Base-by-base conservation (phyloP, 179 eudicot genomes). In the Monotropa hypopitys region DNA sequence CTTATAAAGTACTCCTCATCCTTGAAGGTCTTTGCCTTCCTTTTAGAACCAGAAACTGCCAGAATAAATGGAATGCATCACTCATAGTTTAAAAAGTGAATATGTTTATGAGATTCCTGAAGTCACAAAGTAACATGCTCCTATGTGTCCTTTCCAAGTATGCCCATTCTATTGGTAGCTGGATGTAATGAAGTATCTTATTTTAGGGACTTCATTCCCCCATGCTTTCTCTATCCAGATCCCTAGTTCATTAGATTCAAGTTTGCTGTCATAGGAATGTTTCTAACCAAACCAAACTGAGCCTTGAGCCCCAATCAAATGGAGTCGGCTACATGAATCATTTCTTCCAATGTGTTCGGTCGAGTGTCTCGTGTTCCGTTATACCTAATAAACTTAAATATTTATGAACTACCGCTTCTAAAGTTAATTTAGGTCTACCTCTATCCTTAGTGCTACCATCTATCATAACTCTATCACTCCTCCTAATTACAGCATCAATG, bases 1-100 rank as follows among this genome's bases (percentile, higher is more conserved):
- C 93, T 95, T 81, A 95, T 95, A 79, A 88, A 95, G 80, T 76
- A 89, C 79, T 90, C 95, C 77, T 94, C 97, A 77, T 91, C 92
- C 85, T 88, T 92, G 83, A 87, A 95, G 87, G 81, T 93, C 80
- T 72, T 77, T 78, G 85, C 88, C 86, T 93, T 95, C 85, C 99
- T 89, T 85, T 93, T 95, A 73, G 88, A 81, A 59, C 97, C 97
- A 79, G 87, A 82, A 79, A 78, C 87, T 88, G 78, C 87, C 74
- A 65, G 7, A 74, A 80, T 20, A 7, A 61, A 77, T 3, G 66
- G 59, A 63, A 42, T 3, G 42, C 33, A 8, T n/a, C 26, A 72
- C 23, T 20, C 11, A 9, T 32, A 15, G 33, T 65, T 46, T 40
- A 5, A 11, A 35, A 53, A 11, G 66, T 66, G 20, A 50, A 2